Percentiles rank a stretch among this genome's conserved stretches.
Conservation (phyloP, 257 asterid genomes). For the Solanum peruvianum region DNA sequence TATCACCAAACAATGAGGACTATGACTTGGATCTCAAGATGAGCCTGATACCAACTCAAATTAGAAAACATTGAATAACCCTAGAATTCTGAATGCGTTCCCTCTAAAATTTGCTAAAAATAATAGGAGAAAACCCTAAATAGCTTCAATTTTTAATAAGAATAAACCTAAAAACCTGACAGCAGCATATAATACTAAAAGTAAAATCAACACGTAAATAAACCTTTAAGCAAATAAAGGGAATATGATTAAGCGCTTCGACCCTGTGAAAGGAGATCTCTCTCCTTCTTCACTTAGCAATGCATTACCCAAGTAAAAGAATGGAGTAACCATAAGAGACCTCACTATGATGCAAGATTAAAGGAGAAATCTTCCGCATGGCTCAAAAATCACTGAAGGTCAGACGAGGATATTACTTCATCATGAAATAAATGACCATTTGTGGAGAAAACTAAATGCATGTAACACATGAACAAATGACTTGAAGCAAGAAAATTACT, state of each 20-base stretch:
- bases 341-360: neutral
- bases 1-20: neutral
- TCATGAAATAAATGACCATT: neutral
- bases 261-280: neutral
- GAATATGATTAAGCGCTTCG: neutral
- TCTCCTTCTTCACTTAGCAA: neutral
- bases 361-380: neutral
- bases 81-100: neutral
- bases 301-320: neutral
- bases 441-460: neutral
- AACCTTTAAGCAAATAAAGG: neutral
- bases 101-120: neutral
- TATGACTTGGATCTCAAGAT: neutral
- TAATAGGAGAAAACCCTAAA: neutral
- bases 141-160: neutral
- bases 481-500: slow-evolving; percentile 17
- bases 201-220: neutral
- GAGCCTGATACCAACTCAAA: neutral
- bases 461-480: neutral
- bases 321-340: neutral
- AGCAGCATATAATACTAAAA: neutral
- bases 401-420: neutral
- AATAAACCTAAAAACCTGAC: neutral
- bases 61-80: neutral
- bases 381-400: neutral